phyloP scores from a whole-genome alignment of 306 rosid species.

The Amphicarpaea edgeworthii region DNA sequence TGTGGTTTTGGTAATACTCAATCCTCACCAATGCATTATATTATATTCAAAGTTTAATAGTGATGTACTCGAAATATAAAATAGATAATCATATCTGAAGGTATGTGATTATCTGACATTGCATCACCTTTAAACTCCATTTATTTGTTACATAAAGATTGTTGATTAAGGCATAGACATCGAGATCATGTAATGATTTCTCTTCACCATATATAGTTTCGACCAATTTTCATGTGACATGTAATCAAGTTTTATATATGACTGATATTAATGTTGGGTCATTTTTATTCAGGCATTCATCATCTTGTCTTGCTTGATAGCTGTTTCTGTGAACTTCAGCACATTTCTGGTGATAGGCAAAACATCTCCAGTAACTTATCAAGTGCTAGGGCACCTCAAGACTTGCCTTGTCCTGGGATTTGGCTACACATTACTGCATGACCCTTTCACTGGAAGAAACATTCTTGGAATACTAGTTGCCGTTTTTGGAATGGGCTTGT shows the following conservation, averaged over 20 bases:
- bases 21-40: background rate
- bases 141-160: too few relatives aligned
- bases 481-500: conserved; percentile 88
- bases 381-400: conserved; percentile 96
- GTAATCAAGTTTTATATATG: background rate
- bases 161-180: too few relatives aligned
- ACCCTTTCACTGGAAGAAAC: conserved; percentile 93
- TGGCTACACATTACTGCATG: conserved; percentile 96
- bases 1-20: conserved; percentile 70
- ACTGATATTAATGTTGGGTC: too few relatives aligned
- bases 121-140: too few relatives aligned
- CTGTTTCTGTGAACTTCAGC: conserved; percentile 97
- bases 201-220: too few relatives aligned
- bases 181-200: too few relatives aligned
- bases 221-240: background rate
- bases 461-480: conserved; percentile 83
- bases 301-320: conserved; percentile 84
- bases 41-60: too few relatives aligned
- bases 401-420: conserved; percentile 94
- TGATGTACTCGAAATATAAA: too few relatives aligned
- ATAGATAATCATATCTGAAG: too few relatives aligned
- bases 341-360: conserved; percentile 94
- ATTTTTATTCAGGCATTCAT: conserved; percentile 71
- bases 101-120: too few relatives aligned
- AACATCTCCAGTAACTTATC: conserved; percentile 98